Base-by-base conservation (phyloP, 768 basidiomycete species). In the Calocybe indica region DNA sequence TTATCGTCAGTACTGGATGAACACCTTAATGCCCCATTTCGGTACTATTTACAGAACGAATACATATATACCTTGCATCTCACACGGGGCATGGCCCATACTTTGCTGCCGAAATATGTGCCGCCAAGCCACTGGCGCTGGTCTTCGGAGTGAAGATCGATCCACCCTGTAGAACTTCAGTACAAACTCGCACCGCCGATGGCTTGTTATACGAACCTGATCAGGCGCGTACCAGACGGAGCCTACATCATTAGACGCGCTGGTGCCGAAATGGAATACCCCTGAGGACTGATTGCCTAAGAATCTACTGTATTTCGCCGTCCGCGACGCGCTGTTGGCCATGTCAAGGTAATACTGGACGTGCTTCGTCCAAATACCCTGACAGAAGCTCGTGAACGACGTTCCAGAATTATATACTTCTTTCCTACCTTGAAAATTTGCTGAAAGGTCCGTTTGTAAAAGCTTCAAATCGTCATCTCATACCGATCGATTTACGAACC, bases 301-400 rank as follows among this genome's bases (percentile, higher is more conserved):
- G 57, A 67, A 73, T 13, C 48, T 37, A 37, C 58, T 61, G 52
- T 78, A 80, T 52, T 74, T 76, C n/a, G 64, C 64, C 0, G 58
- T 65, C 11, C 75, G 70, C 28, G 65, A 55, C 13, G 68, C 11
- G 48, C 75, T 68, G 37, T 71, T 66, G 31, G 71, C 77, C 40
- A 42, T 52, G 50, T 78, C 75, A 29, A 80, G 64, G 55, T 79
- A 77, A 51, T 66, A 77, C 41, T 72, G 69, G 5, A 79, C 50
- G 43, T 76, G 73, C 40, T 79, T 79, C 11, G 66, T 77, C 74
- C 76, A 77, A 12, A 78, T 50, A 10, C 78, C 75, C 74, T 75
- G 49, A 11, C 22, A 38, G 5, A 1, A 1, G 13, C 13, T n/a
- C 37, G 10, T 38, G 37, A 22, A 38, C 13, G 22, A 22, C 37